Conservation (phyloP, 345 rosid species). For the Iberis pinnata region DNA sequence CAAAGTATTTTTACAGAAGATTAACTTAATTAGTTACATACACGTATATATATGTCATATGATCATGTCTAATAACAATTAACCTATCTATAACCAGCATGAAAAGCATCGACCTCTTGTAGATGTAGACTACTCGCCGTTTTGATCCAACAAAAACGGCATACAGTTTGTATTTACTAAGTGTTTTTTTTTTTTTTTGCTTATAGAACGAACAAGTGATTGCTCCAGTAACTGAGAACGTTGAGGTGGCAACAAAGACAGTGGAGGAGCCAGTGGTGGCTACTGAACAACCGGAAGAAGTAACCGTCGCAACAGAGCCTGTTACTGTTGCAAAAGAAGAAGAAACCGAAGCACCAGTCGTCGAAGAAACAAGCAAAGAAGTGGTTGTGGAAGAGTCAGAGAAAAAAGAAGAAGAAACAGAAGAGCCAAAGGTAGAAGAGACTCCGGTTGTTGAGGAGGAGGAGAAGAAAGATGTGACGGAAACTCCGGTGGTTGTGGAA, state of each 20-base stretch:
- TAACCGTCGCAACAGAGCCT: slow-evolving; percentile 2
- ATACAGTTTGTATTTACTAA: background rate
- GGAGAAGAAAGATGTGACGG: slow-evolving; percentile 18
- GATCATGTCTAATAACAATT: too few relatives aligned
- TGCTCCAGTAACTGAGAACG: slow-evolving; percentile 24
- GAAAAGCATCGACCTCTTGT: too few relatives aligned
- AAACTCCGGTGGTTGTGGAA: slow-evolving; percentile 20
- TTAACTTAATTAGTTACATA: too few relatives aligned
- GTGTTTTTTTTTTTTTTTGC: slow-evolving; percentile 3
- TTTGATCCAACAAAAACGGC: background rate
- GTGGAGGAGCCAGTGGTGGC: slow-evolving; percentile 24
- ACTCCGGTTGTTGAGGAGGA: too few relatives aligned
- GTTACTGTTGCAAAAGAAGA: slow-evolving; percentile 15
- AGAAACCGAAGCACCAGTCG: slow-evolving; percentile 19
- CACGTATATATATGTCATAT: background rate
- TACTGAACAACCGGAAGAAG: slow-evolving; percentile 18
- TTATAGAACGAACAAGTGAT: slow-evolving; percentile 29
- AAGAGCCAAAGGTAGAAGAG: slow-evolving; percentile 9
- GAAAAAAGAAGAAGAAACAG: slow-evolving; percentile 13
- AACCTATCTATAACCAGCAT: too few relatives aligned
- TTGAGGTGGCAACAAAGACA: slow-evolving; percentile 24
- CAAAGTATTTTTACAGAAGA: background rate
- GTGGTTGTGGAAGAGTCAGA: slow-evolving; percentile 22
- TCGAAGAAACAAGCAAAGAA: slow-evolving; percentile 22
- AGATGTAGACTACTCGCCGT: background rate